phyloP scores from a whole-genome alignment of 2,329 filamentous ascomycete genomes.

The Colletotrichum spaethianum region DNA sequence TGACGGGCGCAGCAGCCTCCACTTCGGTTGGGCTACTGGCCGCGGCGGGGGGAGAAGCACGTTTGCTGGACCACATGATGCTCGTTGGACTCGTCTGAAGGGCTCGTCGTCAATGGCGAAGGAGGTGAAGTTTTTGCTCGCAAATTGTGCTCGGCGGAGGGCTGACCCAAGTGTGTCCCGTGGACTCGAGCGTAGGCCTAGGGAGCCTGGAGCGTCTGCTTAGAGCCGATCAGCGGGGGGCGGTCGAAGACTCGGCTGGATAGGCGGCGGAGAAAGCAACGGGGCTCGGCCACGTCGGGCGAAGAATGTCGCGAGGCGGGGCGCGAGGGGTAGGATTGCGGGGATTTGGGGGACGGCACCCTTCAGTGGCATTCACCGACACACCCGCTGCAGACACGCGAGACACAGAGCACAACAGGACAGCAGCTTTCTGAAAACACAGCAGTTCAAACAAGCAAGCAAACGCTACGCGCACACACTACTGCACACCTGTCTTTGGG shows the following conservation, averaged over 20 bases:
- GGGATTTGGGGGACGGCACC: constrained; percentile 27
- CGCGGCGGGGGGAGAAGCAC: constrained; percentile 29
- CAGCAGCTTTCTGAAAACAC: neutral
- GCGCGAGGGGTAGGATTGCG: constrained; percentile 37
- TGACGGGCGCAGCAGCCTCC: constrained; percentile 30
- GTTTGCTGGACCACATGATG: constrained; percentile 39
- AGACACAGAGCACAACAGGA: neutral
- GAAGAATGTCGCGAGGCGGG: constrained; percentile 40
- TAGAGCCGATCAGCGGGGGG: constrained; percentile 30
- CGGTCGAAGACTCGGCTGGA: neutral
- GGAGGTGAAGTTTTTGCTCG: constrained; percentile 15
- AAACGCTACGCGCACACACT: neutral
- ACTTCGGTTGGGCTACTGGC: constrained; percentile 29
- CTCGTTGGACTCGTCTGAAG: neutral
- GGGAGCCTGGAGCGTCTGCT: constrained; percentile 31
- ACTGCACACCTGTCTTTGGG: constrained; percentile 20
- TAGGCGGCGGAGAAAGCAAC: constrained; percentile 9
- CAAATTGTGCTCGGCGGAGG: constrained; percentile 30
- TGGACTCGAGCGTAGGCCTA: constrained; percentile 25
- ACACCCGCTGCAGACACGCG: neutral
- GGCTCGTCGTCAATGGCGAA: constrained; percentile 24
- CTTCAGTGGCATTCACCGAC: constrained; percentile 3
- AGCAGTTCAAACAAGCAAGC: neutral
- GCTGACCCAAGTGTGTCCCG: constrained; percentile 28
- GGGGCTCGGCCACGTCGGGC: constrained; percentile 32